Percentiles rank a stretch among this genome's conserved stretches.
Conservation (phyloP, 78 protist genomes). For the Guillardia theta region DNA sequence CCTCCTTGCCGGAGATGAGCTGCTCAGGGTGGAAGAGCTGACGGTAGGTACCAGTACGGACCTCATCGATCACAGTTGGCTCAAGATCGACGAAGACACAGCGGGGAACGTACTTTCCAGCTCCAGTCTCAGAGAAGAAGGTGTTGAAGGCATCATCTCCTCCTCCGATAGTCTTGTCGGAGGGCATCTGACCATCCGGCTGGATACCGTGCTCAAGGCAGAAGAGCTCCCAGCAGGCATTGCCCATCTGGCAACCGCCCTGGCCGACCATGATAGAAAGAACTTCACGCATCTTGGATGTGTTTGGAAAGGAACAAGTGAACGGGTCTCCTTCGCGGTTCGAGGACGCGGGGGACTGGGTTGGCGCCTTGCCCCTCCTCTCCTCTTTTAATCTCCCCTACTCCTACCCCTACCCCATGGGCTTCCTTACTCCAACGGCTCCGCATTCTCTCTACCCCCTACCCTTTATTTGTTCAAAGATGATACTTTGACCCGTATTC, state of each 20-base stretch:
- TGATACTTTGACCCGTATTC: too few species aligned
- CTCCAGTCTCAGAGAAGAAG: conserved; percentile 90
- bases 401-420: neutral
- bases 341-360: neutral
- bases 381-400: too few species aligned
- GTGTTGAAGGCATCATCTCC: conserved; percentile 90
- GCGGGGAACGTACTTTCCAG: conserved; percentile 78
- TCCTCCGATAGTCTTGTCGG: conserved; percentile 84
- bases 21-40: conserved; percentile 98
- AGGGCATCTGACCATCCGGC: conserved; percentile 93
- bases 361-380: neutral
- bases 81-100: conserved; percentile 79
- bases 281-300: conserved; percentile 45
- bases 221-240: conserved; percentile 97
- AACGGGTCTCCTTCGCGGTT: neutral
- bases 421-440: too few species aligned
- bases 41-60: conserved; percentile 92
- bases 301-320: neutral
- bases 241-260: conserved; percentile 94
- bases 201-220: conserved; percentile 97
- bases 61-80: conserved; percentile 96
- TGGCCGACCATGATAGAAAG: conserved; percentile 93
- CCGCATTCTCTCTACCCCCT: too few species aligned
- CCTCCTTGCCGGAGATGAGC: conserved; percentile 97
- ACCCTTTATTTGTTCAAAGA: too few species aligned